Base-by-base conservation (phyloP, 768 basidiomycete genomes). In the Calocybe gangraenosa region DNA sequence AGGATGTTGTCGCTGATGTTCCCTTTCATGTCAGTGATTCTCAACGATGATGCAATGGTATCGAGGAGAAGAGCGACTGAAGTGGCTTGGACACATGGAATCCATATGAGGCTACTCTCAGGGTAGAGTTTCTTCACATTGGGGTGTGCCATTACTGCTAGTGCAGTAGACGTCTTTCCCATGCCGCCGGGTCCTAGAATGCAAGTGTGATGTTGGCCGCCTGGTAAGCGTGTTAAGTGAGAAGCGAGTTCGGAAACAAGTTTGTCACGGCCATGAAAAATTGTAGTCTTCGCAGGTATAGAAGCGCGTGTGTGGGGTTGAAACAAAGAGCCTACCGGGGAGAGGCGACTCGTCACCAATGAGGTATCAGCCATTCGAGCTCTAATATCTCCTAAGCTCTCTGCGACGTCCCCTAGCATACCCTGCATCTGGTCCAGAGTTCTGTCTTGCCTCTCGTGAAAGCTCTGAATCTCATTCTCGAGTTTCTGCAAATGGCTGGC, bases 171-270 rank as follows among this genome's bases (percentile, higher is more conserved):
- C 0, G 66, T 67, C 41, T 65, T 67, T 0, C 66, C 64, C 10
- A 65, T 62, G 2, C 66, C 63, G 0, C 64, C 66, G 8, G 60
- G 46, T 7, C 66, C 66, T 4, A 67, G 42, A 15, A 67, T 61
- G n/a, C 7, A 35, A 7, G 63, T 28, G 14, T 49, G 51, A 13
- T 57, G 34, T 2, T 60, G 39, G 34, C 14, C 17, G 7, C 7
- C 17, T 6, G 34, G 5, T 14, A 18, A 5, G n/a, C 34, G 5
- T 18, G 34, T 35, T 14, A 35, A 35, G 17, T 7, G 7, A 7
- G 13, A 7, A 8, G 47, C 49, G 14, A 59, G 43, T 14, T 53
- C 58, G 13, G 37, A 25, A n/a, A 59, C 50, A 14, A 59, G 7
- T 2, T 34, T 19, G 21, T 56, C 56, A n/a, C 59, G 54, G 14